These are phyloP conservation scores for Ceratonia siliqua DNA, from an alignment of 306 rosid genomes.

Conservation along the genomic window DNA sequence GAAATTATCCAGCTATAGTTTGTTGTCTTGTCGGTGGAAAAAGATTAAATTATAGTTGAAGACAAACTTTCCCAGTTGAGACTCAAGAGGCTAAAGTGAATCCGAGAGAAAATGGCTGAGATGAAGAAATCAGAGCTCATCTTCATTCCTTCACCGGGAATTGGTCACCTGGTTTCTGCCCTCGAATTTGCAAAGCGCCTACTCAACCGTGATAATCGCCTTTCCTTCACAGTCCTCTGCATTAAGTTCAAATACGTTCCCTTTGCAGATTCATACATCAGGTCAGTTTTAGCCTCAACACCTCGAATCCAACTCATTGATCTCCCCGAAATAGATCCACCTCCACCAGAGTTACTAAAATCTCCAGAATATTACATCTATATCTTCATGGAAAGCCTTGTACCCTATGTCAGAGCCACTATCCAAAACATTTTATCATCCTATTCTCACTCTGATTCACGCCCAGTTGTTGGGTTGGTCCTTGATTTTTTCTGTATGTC, in stretches of 20 bases:
- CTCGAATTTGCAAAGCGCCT: constrained; percentile 55
- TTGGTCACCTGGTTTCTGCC: constrained; percentile 54
- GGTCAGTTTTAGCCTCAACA: constrained; percentile 40
- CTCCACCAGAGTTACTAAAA: constrained; percentile 31
- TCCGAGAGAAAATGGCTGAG: background rate
- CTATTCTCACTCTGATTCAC: constrained; percentile 12
- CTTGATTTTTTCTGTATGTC: constrained; percentile 54
- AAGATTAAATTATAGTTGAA: too few species aligned
- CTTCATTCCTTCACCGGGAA: constrained; percentile 54
- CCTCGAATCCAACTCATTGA: constrained; percentile 46
- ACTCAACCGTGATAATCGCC: constrained; percentile 26
- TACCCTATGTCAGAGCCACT: constrained; percentile 37
- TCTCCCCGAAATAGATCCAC: constrained; percentile 49
- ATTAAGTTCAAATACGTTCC: constrained; percentile 35
- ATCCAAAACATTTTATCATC: constrained; percentile 37
- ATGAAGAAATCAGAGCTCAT: constrained; percentile 39
- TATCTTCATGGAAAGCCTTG: constrained; percentile 37
- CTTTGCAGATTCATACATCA: constrained; percentile 42
- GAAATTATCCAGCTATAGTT: too few species aligned
- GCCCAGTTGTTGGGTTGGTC: constrained; percentile 41
- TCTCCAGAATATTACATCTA: constrained; percentile 29
- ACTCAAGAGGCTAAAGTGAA: too few species aligned
- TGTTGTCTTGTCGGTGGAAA: too few species aligned
- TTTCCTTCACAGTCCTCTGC: constrained; percentile 50
- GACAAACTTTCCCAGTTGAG: too few species aligned